Conservation (phyloP, 129 eudicot species). For the Pittosporum tobira region DNA sequence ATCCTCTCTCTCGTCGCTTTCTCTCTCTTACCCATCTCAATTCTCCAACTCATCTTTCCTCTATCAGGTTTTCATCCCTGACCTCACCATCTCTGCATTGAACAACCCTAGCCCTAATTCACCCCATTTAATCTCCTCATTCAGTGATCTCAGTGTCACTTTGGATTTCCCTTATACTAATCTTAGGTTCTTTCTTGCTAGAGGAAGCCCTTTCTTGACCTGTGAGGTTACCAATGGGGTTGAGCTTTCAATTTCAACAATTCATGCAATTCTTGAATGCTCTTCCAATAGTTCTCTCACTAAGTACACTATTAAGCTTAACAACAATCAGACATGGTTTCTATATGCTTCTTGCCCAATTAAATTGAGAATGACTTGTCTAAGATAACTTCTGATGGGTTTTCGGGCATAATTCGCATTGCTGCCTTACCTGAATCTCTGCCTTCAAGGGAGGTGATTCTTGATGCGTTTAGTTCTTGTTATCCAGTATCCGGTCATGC, state of each 20-base stretch:
- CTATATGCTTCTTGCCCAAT: constrained; percentile 62
- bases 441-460: constrained; percentile 29
- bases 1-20: constrained; percentile 52
- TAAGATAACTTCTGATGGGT: constrained; percentile 32
- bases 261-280: constrained; percentile 61
- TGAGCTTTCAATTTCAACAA: constrained; percentile 44
- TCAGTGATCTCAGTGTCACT: constrained; percentile 64
- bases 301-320: constrained; percentile 40
- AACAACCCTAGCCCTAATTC: constrained; percentile 36
- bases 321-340: constrained; percentile 76
- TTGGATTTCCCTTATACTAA: constrained; percentile 52
- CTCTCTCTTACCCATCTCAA: constrained; percentile 68
- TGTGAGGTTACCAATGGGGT: constrained; percentile 24
- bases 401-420: constrained; percentile 60
- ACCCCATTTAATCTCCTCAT: constrained; percentile 50
- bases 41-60: constrained; percentile 49
- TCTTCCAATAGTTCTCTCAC: constrained; percentile 38
- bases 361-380: constrained; percentile 33
- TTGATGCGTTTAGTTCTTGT: constrained; percentile 75
- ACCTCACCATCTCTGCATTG: constrained; percentile 51
- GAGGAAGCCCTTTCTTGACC: constrained; percentile 86
- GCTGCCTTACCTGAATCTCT: constrained; percentile 38
- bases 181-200: constrained; percentile 64
- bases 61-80: constrained; percentile 53
- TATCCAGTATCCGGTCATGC: constrained; percentile 72